Conservation (phyloP, 257 asterid genomes). For the Solanum pinnatisectum region DNA sequence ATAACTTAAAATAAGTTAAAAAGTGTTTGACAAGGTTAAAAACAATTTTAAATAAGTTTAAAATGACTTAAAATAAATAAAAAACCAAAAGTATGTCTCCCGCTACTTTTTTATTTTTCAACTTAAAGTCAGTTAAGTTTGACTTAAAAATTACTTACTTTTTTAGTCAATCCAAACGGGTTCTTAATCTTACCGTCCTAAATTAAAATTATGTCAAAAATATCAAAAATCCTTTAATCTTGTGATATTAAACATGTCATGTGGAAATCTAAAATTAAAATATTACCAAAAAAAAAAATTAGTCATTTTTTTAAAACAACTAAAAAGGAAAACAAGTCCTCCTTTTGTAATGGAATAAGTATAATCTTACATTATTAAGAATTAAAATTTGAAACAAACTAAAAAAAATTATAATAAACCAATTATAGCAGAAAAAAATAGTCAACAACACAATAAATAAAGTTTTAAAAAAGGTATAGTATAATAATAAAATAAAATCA, state of each 20-base stretch:
- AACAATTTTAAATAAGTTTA: too few species aligned
- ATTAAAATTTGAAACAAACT: background rate
- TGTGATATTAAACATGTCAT: background rate
- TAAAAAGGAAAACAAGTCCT: background rate
- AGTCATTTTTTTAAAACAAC: too few species aligned
- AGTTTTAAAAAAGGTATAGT: background rate
- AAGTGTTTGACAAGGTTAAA: too few species aligned
- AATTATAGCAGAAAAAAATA: background rate
- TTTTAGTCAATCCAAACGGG: background rate
- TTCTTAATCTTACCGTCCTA: too few species aligned
- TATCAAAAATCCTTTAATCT: too few species aligned
- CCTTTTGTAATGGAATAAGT: background rate
- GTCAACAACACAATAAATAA: background rate
- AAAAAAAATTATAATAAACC: background rate
- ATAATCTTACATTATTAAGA: background rate
- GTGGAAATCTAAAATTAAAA: fast-evolving
- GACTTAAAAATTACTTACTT: too few species aligned
- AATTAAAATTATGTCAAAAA: too few species aligned
- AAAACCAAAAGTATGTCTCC: background rate
- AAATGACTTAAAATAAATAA: too few species aligned
- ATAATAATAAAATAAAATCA: background rate
- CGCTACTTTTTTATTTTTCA: too few species aligned
- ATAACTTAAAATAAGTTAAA: too few species aligned
- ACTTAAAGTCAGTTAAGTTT: too few species aligned
- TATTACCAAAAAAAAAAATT: background rate